Evolutionary conservation across 768 basidiomycete species (phyloP).

Genomic region (Lactarius sp.): DNA sequence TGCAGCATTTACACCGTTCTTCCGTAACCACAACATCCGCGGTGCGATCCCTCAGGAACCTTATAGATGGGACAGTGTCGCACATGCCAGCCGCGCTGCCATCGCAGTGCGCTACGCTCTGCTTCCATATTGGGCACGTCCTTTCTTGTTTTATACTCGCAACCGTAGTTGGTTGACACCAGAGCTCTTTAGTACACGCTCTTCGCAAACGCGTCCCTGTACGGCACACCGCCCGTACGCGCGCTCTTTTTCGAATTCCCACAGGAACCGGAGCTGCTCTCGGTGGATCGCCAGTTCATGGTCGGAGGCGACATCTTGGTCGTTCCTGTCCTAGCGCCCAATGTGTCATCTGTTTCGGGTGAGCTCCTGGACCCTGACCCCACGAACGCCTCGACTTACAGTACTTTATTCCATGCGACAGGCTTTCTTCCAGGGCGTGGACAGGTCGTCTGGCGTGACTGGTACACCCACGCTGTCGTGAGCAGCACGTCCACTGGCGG

Average conservation of each 20-base stretch:
- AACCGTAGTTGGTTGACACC: background rate
- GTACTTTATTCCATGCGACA: constrained; percentile 26
- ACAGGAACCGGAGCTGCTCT: constrained; percentile 57
- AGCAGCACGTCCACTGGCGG: constrained; percentile 35
- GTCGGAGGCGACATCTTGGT: constrained; percentile 67
- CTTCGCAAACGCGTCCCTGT: constrained; percentile 60
- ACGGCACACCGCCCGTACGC: constrained; percentile 65
- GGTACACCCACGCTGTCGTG: constrained; percentile 61
- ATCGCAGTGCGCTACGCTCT: constrained; percentile 67
- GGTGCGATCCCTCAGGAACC: constrained; percentile 74
- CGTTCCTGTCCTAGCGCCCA: constrained; percentile 68
- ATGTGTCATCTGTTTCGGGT: constrained; percentile 65
- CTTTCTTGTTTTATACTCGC: background rate
- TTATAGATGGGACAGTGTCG: constrained; percentile 77
- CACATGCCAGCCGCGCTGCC: constrained; percentile 64
- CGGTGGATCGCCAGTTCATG: constrained; percentile 64
- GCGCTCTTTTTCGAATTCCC: constrained; percentile 80
- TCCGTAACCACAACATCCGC: constrained; percentile 67
- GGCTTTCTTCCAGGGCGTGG: constrained; percentile 64
- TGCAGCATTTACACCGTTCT: constrained; percentile 80
- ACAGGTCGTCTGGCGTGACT: constrained; percentile 60
- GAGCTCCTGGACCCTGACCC: constrained; percentile 21
- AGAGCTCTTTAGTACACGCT: constrained; percentile 52
- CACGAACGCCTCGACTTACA: background rate
- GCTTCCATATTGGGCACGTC: constrained; percentile 72